These are phyloP conservation scores for Solanum chilense DNA, from an alignment of 257 asterid species.

Conservation along the genomic window DNA sequence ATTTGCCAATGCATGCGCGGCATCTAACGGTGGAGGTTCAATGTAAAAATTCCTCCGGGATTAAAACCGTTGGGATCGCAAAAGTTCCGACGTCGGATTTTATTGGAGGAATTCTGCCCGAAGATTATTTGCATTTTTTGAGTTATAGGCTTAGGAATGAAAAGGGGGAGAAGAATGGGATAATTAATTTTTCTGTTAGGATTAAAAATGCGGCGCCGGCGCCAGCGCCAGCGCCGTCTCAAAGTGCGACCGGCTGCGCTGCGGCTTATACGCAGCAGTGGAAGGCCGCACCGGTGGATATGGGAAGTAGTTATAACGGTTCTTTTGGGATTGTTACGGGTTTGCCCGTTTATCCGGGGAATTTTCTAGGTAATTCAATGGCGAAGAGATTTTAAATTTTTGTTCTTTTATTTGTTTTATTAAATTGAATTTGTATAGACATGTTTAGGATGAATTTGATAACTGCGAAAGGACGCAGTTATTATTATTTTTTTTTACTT, in stretches of 20 bases:
- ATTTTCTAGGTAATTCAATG: not conserved
- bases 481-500: not conserved
- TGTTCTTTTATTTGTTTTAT: not conserved
- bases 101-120: slow-evolving; percentile 46
- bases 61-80: slow-evolving; percentile 32
- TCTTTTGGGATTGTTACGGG: slow-evolving; percentile 35
- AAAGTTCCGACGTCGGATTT: slow-evolving; percentile 62
- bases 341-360: slow-evolving; percentile 22
- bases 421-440: not conserved
- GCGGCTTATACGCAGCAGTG: slow-evolving; percentile 22
- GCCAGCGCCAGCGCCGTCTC: slow-evolving; percentile 1
- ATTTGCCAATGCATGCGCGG: slow-evolving; percentile 38
- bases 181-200: slow-evolving; percentile 51
- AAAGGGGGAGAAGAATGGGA: slow-evolving; percentile 56
- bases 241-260: slow-evolving; percentile 3
- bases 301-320: slow-evolving; percentile 1
- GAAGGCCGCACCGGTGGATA: slow-evolving; percentile 2
- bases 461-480: not conserved
- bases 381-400: not conserved
- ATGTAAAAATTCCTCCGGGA: slow-evolving; percentile 16
- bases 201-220: slow-evolving; percentile 9
- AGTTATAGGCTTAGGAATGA: slow-evolving; percentile 61
- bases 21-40: slow-evolving; percentile 50
- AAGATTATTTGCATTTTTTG: slow-evolving; percentile 55
- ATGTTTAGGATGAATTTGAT: not conserved